A percentile compares a stretch with the other conserved stretches of the same genome.
phyloP scores from a whole-genome alignment of 1,139 yeast species.

The Nakaseomyces glabratus region DNA sequence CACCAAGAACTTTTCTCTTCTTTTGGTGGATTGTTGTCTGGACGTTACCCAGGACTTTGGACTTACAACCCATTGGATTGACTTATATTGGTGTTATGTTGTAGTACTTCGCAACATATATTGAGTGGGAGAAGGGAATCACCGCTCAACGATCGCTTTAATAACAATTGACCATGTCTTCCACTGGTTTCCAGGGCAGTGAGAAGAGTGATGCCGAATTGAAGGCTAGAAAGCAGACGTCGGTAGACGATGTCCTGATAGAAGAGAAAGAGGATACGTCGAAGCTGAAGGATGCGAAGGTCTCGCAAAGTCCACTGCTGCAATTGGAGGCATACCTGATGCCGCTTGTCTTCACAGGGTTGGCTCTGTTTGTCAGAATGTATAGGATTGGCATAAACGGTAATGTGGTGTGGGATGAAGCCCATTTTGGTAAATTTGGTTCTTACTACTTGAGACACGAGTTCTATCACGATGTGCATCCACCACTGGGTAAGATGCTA shows the following conservation, averaged over 20 bases:
- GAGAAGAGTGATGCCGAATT: slow-evolving; percentile 9
- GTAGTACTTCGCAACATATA: too few relatives aligned
- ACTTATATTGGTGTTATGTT: too few relatives aligned
- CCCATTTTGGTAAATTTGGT: slow-evolving; percentile 94
- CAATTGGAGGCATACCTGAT: slow-evolving; percentile 40
- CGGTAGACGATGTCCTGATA: slow-evolving; percentile 1
- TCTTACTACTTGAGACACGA: slow-evolving; percentile 88
- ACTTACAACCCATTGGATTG: too few relatives aligned
- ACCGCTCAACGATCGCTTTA: too few relatives aligned
- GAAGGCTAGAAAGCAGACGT: slow-evolving; percentile 13
- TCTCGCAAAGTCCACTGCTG: slow-evolving; percentile 17
- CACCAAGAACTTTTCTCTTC: too few relatives aligned
- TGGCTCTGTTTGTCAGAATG: slow-evolving; percentile 66
- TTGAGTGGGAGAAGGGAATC: too few relatives aligned
- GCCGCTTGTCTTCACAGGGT: slow-evolving; percentile 51
- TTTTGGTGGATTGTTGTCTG: too few relatives aligned
- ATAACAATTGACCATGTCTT: slow-evolving; percentile 13
- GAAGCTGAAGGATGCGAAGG: slow-evolving; percentile 4
- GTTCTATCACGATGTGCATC: slow-evolving; percentile 96
- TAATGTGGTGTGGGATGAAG: slow-evolving; percentile 92
- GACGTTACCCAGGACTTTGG: too few relatives aligned
- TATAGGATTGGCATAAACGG: slow-evolving; percentile 62
- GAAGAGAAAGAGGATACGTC: slow-evolving; percentile 7
- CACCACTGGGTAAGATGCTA: slow-evolving; percentile 96
- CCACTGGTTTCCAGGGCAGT: slow-evolving; percentile 17